Base-by-base conservation (phyloP, 768 basidiomycete species). In the Artomyces pyxidatus region DNA sequence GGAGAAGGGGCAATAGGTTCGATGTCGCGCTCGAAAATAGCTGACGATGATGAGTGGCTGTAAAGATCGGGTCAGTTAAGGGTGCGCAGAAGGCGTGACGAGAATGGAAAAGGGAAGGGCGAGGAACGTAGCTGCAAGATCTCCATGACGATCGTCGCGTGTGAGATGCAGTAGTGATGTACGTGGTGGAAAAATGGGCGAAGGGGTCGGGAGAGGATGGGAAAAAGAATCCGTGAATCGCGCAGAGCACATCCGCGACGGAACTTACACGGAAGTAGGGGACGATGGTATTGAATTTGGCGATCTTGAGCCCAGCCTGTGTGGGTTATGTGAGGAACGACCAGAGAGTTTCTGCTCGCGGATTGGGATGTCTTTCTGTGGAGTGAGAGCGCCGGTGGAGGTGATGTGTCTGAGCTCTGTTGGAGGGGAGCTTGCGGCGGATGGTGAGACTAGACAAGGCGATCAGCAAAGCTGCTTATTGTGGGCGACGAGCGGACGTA, bases 1-100 rank as follows among this genome's bases (percentile, higher is more conserved):
- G 68, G 58, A 66, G 64, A 44, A 48, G 65, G 51, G 59, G 74
- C 28, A 67, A 74, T 57, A 62, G 83, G 83, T 56, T 92, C 90
- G 54, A 94, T 90, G 63, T 94, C 90, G 29, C 90, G 80, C 66
- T 94, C 90, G 52, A 94, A 94, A 49, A 93, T 94, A 30, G 90
- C 89, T 1, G 88, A 91, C 0, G 87, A 88, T 0, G 87, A 88
- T 0, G 88, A 91, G 58, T 87, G 79, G 44, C 68, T 70, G 47
- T 29, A 42, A 49, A 44, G 37, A 37, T 49, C 41, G 41, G 43
- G 49, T 37, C 52, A 37, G 54, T 38, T 26, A n/a, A n/a, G 22
- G 17, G 30, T 26, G 8, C 21, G 30, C 3, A 32, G 23, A 16
- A 25, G 21, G 29, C 16, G 42, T 19, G 49, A 29, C 27, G 42